Conservation (phyloP, 306 rosid species). For the Cicer pinnatifidum region DNA sequence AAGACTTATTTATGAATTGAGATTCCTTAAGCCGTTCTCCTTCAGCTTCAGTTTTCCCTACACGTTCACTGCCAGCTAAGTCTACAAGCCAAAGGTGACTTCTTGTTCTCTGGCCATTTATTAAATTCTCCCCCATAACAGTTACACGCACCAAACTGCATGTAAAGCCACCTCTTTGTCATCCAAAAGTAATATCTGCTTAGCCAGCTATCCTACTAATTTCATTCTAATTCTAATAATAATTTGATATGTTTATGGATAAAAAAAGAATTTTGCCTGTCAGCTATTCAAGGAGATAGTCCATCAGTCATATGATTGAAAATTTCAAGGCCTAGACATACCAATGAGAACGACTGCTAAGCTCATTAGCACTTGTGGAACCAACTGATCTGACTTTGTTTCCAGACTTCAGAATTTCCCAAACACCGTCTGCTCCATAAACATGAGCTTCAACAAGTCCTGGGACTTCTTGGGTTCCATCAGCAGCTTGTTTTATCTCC, state of each 20-base stretch:
- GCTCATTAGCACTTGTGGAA: conserved; percentile 87
- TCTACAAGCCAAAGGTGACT: conserved; percentile 98
- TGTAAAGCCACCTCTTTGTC: conserved; percentile 39
- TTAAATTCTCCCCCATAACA: conserved; percentile 68
- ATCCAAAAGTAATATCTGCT: conserved; percentile 10
- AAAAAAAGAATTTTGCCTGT: neutral
- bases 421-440: conserved; percentile 64
- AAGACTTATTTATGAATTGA: conserved; percentile 90
- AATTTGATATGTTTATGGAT: conserved; percentile 1
- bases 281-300: neutral
- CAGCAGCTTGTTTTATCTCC: conserved; percentile 91
- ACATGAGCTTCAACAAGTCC: conserved; percentile 87
- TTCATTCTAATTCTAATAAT: conserved; percentile 7
- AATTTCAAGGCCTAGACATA: conserved; percentile 39
- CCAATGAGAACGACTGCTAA: conserved; percentile 99
- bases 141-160: conserved; percentile 87
- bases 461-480: conserved; percentile 91
- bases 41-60: conserved; percentile 90
- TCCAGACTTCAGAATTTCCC: conserved; percentile 81
- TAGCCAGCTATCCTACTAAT: neutral
- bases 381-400: conserved; percentile 85
- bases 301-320: neutral
- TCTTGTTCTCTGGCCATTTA: conserved; percentile 76
- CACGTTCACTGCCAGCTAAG: conserved; percentile 98
- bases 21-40: conserved; percentile 96